Base-by-base conservation (phyloP, 2,329 filamentous ascomycete genomes). In the Aspergillus sp. region DNA sequence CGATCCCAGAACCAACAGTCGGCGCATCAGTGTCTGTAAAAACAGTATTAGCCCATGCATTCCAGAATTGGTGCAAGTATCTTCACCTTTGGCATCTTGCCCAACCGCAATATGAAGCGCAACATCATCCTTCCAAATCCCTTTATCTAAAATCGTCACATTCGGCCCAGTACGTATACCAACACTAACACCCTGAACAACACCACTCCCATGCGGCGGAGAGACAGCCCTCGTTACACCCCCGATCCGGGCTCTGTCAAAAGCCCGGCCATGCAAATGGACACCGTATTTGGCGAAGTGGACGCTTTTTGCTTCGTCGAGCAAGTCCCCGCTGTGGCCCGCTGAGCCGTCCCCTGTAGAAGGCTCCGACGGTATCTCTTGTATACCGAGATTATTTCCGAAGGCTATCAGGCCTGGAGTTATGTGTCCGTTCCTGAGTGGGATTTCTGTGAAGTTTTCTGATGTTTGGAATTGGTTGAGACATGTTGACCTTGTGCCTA, bases 221-320 rank as follows among this genome's bases (percentile, higher is more conserved):
- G 84, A 82, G 51, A 88, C 78, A 47, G 83, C 83, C 43, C 78
- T 78, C 6, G 84, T 87, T 41, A 86, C 81, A 44, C 85, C 85
- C 60, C 85, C 85, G 30, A 75, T 74, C 59, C 78, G 75, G 3
- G 83, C 81, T 8, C 76, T 78, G 11, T 75, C 73, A 2, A 86
- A 77, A 67, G 86, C 85, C 70, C 84, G 83, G 24, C 77, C 81
- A 55, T 82, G 82, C 0, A 79, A 68, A 5, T 67, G 63, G 2
- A 80, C 68, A 2, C 77, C 77, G 48, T 80, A 74, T 4, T 84
- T 72, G 7, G 81, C 86, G 18, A 61, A 66, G 13, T 62, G 50
- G 2, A 64, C 57, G n/a, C 51, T 62, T 13, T 61, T 55, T 1
- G 53, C 44, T 42, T 61, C 58, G 12, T 30, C 26, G 3, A 30